phyloP scores from a whole-genome alignment of 2,329 filamentous ascomycete genomes.

The Cadophora sp. region DNA sequence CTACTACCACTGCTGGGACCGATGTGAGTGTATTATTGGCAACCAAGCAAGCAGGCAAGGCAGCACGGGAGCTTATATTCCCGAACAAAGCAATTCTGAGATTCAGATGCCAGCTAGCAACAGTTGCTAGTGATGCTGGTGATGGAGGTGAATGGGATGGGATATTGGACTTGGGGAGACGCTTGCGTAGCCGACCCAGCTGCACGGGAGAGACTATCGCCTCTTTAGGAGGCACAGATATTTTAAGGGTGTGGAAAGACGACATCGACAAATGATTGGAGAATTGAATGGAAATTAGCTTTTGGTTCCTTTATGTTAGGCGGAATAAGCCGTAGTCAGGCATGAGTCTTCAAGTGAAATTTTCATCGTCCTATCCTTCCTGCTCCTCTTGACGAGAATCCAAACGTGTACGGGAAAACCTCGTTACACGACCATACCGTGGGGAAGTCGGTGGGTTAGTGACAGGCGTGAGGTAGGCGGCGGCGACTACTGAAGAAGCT shows the following conservation, averaged over 20 bases:
- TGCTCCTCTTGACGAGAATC: no score
- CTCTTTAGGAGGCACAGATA: conserved; percentile 14
- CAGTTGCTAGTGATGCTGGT: conserved; percentile 20
- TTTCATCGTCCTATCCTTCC: no score
- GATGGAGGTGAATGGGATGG: conserved; percentile 15
- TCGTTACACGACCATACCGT: not conserved
- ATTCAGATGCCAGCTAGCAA: not conserved
- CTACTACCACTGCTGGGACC: not conserved
- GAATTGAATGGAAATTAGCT: not conserved
- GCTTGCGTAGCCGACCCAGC: conserved; percentile 42
- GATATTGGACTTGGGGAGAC: conserved; percentile 26
- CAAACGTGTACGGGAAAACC: not conserved
- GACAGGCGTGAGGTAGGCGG: conserved; percentile 2
- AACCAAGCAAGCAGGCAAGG: not conserved
- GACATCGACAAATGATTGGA: not conserved
- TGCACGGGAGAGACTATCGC: conserved; percentile 36
- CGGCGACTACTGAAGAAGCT: conserved; percentile 14
- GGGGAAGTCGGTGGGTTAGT: conserved; percentile 1
- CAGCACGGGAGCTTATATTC: not conserved
- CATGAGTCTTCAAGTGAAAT: no score
- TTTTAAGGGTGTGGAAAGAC: conserved; percentile 13
- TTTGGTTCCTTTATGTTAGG: not conserved
- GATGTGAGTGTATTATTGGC: not conserved
- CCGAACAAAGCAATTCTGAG: conserved; percentile 11
- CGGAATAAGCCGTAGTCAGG: no score